phyloP scores from a whole-genome alignment of 108 stramenopile species.

The Skeletonema marinoi region DNA sequence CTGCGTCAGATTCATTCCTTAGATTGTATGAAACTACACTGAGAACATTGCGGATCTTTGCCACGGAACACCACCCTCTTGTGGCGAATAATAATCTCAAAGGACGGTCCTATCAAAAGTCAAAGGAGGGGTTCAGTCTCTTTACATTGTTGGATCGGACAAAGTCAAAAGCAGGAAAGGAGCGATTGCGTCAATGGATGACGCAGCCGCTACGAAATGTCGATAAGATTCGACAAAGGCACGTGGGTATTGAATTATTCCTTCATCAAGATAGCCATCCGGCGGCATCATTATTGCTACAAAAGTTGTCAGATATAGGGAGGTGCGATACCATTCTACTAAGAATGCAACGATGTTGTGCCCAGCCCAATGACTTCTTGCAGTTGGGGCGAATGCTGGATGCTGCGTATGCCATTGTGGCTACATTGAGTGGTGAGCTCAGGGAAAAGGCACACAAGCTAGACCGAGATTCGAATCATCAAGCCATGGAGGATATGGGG shows the following conservation, averaged over 20 bases:
- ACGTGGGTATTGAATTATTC: slow-evolving; percentile 89
- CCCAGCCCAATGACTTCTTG: slow-evolving; percentile 71
- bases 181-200: slow-evolving; percentile 91
- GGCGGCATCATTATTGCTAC: slow-evolving; percentile 50
- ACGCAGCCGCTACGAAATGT: slow-evolving; percentile 72
- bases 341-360: slow-evolving; percentile 84
- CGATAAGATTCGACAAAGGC: slow-evolving; percentile 58
- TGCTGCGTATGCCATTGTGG: slow-evolving; percentile 64
- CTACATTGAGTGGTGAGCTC: slow-evolving; percentile 58
- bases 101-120: slow-evolving; percentile 36
- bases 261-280: slow-evolving; percentile 56
- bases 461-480: slow-evolving; percentile 15
- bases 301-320: slow-evolving; percentile 61
- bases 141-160: slow-evolving; percentile 91
- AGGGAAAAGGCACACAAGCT: slow-evolving; percentile 22
- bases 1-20: slow-evolving; percentile 62
- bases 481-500: background rate
- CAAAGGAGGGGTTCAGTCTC: slow-evolving; percentile 94
- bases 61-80: slow-evolving; percentile 84
- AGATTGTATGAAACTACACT: slow-evolving; percentile 62
- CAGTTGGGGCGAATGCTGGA: slow-evolving; percentile 58
- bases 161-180: slow-evolving; percentile 75
- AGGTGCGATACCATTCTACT: slow-evolving; percentile 80
- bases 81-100: slow-evolving; percentile 50
- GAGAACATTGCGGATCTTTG: slow-evolving; percentile 76